Evolutionary conservation across 768 basidiomycete species (phyloP).

Genomic region (Leccinum aurantiacum): DNA sequence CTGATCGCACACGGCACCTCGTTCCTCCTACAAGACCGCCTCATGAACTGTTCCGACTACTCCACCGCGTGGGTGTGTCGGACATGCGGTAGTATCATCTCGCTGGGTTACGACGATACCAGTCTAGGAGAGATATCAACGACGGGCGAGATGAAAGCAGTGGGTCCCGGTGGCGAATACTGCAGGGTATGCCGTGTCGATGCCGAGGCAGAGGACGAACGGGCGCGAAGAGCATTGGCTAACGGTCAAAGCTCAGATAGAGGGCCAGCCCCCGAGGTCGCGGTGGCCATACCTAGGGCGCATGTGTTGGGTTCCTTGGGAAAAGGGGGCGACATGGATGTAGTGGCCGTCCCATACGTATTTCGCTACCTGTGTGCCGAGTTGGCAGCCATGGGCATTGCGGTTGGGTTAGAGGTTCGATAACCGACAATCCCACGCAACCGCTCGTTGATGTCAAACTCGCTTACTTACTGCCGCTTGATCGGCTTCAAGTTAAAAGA

Average conservation of each 20-base stretch:
- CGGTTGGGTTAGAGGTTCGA: constrained; percentile 77
- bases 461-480: neutral
- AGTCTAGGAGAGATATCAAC: constrained; percentile 62
- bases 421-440: constrained; percentile 26
- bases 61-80: constrained; percentile 99
- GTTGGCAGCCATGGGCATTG: constrained; percentile 97
- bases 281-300: constrained; percentile 64
- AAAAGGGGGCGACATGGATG: constrained; percentile 85
- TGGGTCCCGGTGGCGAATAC: constrained; percentile 86
- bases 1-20: constrained; percentile 98
- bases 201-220: constrained; percentile 62
- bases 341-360: constrained; percentile 94
- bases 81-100: constrained; percentile 92
- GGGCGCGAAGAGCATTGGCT: constrained; percentile 57
- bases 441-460: neutral
- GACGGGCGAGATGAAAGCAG: constrained; percentile 51
- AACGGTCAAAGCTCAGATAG: constrained; percentile 50
- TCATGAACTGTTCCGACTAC: constrained; percentile 99
- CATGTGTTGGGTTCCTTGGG: constrained; percentile 57
- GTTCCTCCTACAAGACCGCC: constrained; percentile 94
- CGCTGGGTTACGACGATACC: constrained; percentile 92
- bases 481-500: neutral
- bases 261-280: constrained; percentile 49
- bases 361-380: constrained; percentile 95
- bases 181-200: constrained; percentile 88